Percentiles rank a stretch among this genome's conserved stretches.
Evolutionary conservation across 495 filamentous ascomycete species (phyloP).

Genomic region (Annulohypoxylon maeteangense): DNA sequence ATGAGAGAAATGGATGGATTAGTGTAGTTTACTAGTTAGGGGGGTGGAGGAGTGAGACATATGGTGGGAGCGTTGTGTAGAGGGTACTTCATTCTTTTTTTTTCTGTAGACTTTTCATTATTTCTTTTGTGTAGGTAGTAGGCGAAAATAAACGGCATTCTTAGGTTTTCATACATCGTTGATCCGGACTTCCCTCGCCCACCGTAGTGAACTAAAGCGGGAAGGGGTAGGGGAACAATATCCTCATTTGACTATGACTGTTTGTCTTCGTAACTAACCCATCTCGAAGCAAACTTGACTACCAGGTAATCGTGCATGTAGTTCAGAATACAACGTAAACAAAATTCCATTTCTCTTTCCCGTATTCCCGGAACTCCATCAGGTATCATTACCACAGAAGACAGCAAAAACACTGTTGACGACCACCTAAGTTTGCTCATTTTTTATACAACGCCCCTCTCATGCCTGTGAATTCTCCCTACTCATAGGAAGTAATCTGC

Average conservation of each 20-base stretch:
- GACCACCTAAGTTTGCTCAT: conserved; percentile 11
- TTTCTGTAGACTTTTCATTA: conserved; percentile 14
- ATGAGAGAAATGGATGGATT: not conserved
- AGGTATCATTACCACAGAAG: conserved; percentile 31
- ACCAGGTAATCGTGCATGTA: conserved; percentile 10
- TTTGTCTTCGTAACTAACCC: not conserved
- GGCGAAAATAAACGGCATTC: not conserved
- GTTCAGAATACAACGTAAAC: conserved; percentile 9
- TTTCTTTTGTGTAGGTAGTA: conserved; percentile 6
- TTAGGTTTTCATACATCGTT: not conserved
- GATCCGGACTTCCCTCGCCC: not conserved
- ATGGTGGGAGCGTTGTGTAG: not conserved
- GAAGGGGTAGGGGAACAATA: not conserved
- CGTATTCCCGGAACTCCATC: conserved; percentile 6
- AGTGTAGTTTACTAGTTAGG: not conserved
- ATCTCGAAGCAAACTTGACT: not conserved
- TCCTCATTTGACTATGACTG: not conserved
- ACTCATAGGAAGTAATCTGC: conserved; percentile 91
- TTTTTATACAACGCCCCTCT: conserved; percentile 35
- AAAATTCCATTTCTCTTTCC: conserved; percentile 17
- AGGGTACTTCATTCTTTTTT: conserved; percentile 1
- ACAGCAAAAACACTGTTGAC: conserved; percentile 13
- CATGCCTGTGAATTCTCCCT: not conserved
- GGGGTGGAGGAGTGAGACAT: not conserved
- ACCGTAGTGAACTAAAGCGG: not conserved